These are phyloP conservation scores for Bremia lactucae DNA, from an alignment of 352 stramenopile species.

Conservation along the genomic window DNA sequence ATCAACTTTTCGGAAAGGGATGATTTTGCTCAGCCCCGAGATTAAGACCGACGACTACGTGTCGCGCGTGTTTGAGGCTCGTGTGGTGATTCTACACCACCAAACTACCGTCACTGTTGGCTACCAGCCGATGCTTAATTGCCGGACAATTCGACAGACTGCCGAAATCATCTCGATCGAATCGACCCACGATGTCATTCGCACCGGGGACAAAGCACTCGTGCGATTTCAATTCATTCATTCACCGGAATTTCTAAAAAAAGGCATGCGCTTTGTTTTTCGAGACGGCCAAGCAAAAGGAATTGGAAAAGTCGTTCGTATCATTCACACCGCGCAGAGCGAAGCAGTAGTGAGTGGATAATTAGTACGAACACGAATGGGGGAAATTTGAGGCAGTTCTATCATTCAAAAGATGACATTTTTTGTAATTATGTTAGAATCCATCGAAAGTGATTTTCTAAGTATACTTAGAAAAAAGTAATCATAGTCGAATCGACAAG, in stretches of 20 bases:
- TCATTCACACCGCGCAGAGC: constrained; percentile 34
- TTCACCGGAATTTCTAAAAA: constrained; percentile 91
- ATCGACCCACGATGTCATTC: constrained; percentile 71
- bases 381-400: too few relatives aligned
- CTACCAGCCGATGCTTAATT: constrained; percentile 94
- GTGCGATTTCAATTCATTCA: constrained; percentile 88
- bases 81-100: constrained; percentile 91
- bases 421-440: too few relatives aligned
- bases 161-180: constrained; percentile 85
- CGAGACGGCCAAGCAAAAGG: constrained; percentile 95
- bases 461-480: too few relatives aligned
- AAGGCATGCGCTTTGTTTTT: constrained; percentile 95
- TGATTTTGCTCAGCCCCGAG: constrained; percentile 82
- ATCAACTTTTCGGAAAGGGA: constrained; percentile 86
- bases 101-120: constrained; percentile 89
- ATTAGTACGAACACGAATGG: too few relatives aligned
- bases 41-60: constrained; percentile 71
- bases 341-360: constrained; percentile 5
- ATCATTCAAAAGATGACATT: too few relatives aligned
- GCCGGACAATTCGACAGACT: constrained; percentile 85
- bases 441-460: too few relatives aligned
- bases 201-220: constrained; percentile 84
- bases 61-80: constrained; percentile 84
- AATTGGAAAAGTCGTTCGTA: constrained; percentile 87
- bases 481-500: too few relatives aligned